Conservation (phyloP, 352 stramenopile genomes). For the Phytophthora kernoviae region DNA sequence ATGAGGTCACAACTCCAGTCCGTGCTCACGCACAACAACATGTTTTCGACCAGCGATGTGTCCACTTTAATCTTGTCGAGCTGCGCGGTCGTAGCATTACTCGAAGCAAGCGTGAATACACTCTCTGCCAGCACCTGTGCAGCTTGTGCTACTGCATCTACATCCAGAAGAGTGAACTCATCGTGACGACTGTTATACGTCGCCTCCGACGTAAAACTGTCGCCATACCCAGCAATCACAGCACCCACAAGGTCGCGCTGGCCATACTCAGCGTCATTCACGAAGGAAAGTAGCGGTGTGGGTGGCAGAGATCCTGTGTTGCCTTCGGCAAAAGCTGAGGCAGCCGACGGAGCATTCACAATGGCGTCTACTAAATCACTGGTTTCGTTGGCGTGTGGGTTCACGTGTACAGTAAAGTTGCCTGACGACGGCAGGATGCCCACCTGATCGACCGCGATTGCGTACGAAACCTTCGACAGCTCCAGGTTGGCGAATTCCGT, state of each 20-base stretch:
- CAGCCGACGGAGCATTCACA: conserved; percentile 50
- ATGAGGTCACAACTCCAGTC: conserved; percentile 82
- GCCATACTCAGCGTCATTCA: conserved; percentile 75
- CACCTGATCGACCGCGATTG: conserved; percentile 83
- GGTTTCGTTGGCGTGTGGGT: conserved; percentile 56
- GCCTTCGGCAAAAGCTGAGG: conserved; percentile 38
- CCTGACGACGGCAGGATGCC: conserved; percentile 51
- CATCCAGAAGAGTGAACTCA: conserved; percentile 48
- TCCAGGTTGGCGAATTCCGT: conserved; percentile 65
- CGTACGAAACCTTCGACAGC: conserved; percentile 63
- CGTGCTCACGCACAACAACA: conserved; percentile 62
- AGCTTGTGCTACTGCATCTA: conserved; percentile 58
- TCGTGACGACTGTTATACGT: conserved; percentile 79
- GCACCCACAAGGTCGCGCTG: conserved; percentile 59
- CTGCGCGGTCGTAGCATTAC: conserved; percentile 44
- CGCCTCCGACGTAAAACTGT: conserved; percentile 44
- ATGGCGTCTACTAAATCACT: conserved; percentile 55
- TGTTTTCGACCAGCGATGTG: conserved; percentile 51
- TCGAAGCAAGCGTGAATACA: conserved; percentile 65
- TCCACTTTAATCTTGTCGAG: conserved; percentile 58
- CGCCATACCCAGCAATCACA: conserved; percentile 76
- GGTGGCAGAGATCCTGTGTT: conserved; percentile 57
- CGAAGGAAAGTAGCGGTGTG: conserved; percentile 70
- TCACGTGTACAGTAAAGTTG: conserved; percentile 76
- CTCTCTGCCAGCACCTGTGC: conserved; percentile 77